Evolutionary conservation across 345 rosid species (phyloP), one percentile per base, ranked within the genome.

Genomic region (Laguncularia racemosa): DNA sequence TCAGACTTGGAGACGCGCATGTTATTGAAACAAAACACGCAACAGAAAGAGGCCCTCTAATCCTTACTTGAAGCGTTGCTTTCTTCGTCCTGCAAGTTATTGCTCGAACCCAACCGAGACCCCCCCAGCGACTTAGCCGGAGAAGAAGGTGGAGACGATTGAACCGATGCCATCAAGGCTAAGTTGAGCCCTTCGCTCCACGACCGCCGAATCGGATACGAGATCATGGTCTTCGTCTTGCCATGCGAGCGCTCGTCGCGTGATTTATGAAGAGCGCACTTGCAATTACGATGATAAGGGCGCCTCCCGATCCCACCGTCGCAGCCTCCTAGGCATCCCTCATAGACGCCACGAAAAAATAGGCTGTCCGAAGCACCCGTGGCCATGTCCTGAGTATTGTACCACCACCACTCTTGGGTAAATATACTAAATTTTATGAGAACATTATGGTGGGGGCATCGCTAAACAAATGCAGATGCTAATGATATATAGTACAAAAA

Each of bases 351-450:
- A 14, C 80, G 78, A 66, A 84, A 33, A 7, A 33, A 75, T n/a
- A 84, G 50, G 18, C 86, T 82, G 38, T 82, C 85, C 38, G 88
- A 80, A 3, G 81, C 76, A 55, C 85, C 72, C 0, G 78, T 16
- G 51, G 85, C 81, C 79, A 85, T 61, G 12, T 9, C 40, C 40
- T 33, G 40, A 33, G 40, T 33, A 33, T 7, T 7, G 58, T 73
- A 23, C 38, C 38, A 19, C 53, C 55, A 14, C 55, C 67, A 46
- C 65, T 23, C 59, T 11, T 48, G 46, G 8, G 44, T 38, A 21
- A 12, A 46, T 0, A 16, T 18, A 23, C 3, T 16, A 44, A 44
- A 17, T 23, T 28, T 40, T 56, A 50, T 18, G 51, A 5, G 20
- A 58, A 59, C 63, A 52, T 56, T 12, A 21, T 49, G 61, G 59